Base-by-base conservation (phyloP, 768 basidiomycete species). In the Amanita polypyramis region DNA sequence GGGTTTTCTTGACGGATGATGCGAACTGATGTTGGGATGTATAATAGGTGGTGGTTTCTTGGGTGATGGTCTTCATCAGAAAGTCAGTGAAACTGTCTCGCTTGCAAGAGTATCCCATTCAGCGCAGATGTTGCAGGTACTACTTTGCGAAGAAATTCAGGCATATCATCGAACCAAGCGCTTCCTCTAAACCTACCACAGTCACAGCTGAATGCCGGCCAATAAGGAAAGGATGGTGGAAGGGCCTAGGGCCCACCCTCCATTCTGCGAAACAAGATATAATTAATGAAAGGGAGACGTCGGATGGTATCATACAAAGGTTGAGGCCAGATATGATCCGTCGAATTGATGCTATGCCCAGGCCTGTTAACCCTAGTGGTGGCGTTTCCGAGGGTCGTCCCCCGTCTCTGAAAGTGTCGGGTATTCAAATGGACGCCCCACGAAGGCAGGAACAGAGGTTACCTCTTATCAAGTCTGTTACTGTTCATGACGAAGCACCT, bases 1-100 rank as follows among this genome's bases (percentile, higher is more conserved):
- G n/a, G 4, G 9, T 39, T 20, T 15, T 15, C 15, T 15, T 12
- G 30, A 33, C 12, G 7, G 5, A n/a, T 5, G 33, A 11, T 17
- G 17, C 12, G n/a, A 5, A 23, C 44, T 36, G 9, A 45, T 21
- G 10, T 9, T 12, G 48, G 33, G 15, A 32, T 38, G 41, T 47
- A 41, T 33, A 45, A 20, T 44, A 90, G 81, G 77, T 90, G 33
- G 57, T 80, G 11, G 76, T 92, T 5, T 89, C 88, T 0, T 88
- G 89, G 83, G 69, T 89, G 50, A 85, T 88, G 62, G 88, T 95
- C 21, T 76, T 80, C 50, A 74, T 82, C 50, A 74, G 91, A 49
- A 80, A 78, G 85, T 85, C 41, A 53, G 73, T 55, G 35, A 34
- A 11, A 11, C 12, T 33, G 19, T 51, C 52, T 27, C 43, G 23